A percentile compares a stretch with the other conserved stretches of the same genome.
phyloP scores from a whole-genome alignment of 176 grass and related monocot species.

The Aegilops bicornis region DNA sequence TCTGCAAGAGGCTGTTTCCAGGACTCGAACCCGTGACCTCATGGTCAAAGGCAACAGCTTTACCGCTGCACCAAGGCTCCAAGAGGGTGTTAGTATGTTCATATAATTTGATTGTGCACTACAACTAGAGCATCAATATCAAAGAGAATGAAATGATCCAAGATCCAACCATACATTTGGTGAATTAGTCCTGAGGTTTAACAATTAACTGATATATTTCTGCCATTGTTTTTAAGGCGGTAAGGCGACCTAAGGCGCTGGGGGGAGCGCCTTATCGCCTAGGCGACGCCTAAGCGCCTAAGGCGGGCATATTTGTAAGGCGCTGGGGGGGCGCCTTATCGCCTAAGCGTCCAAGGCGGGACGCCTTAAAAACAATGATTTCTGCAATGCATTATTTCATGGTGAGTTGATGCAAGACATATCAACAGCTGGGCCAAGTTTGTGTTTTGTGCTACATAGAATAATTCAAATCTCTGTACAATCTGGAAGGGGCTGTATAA shows the following conservation, averaged over 20 bases:
- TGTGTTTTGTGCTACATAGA: neutral
- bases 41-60: too few species aligned
- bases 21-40: too few species aligned
- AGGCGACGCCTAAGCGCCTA: too few species aligned
- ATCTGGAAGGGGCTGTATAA: neutral
- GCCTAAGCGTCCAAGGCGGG: too few species aligned
- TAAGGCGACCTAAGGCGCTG: too few species aligned
- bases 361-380: neutral
- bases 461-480: neutral
- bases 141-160: conserved; percentile 17
- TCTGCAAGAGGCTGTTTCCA: too few species aligned
- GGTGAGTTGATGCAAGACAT: neutral
- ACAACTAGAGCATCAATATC: conserved; percentile 6
- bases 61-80: too few species aligned
- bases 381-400: neutral
- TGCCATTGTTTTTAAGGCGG: neutral
- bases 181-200: neutral
- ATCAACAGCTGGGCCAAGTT: neutral
- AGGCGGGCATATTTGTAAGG: too few species aligned
- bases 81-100: neutral
- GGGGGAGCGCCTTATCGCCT: too few species aligned
- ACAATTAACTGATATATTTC: neutral
- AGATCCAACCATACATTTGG: neutral
- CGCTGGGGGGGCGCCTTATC: too few species aligned
- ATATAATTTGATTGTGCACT: neutral